These are phyloP conservation scores for Eutypella sp. DNA, from an alignment of 2,329 filamentous ascomycete species.

Conservation along the genomic window DNA sequence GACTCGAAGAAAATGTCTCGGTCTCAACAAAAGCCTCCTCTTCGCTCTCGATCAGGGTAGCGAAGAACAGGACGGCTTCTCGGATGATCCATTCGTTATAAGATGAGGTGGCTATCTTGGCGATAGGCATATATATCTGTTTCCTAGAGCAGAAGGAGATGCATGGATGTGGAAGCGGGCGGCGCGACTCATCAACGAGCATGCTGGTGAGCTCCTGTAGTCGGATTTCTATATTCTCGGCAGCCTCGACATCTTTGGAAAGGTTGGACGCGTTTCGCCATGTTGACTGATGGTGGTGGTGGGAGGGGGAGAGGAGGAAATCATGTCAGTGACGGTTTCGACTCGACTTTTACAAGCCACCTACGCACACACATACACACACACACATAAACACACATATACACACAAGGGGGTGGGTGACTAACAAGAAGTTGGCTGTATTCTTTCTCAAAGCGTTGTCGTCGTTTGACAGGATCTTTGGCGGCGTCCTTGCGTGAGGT, in stretches of 20 bases:
- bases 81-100: slow-evolving; percentile 82
- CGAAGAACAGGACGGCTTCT: slow-evolving; percentile 81
- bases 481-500: slow-evolving; percentile 54
- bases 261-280: slow-evolving; percentile 61
- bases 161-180: slow-evolving; percentile 85
- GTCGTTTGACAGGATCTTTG: slow-evolving; percentile 58
- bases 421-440: slow-evolving; percentile 58
- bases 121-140: slow-evolving; percentile 84
- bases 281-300: slow-evolving; percentile 40
- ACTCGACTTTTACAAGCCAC: too few species aligned
- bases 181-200: slow-evolving; percentile 82
- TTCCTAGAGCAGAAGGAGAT: slow-evolving; percentile 80
- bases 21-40: slow-evolving; percentile 93
- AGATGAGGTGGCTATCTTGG: slow-evolving; percentile 80
- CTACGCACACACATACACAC: too few species aligned
- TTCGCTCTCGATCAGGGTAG: slow-evolving; percentile 89
- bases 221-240: slow-evolving; percentile 57
- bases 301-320: too few species aligned
- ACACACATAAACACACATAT: too few species aligned
- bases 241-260: slow-evolving; percentile 54
- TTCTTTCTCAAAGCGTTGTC: slow-evolving; percentile 63
- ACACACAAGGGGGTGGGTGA: neutral
- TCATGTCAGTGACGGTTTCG: too few species aligned
- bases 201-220: slow-evolving; percentile 64
- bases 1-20: slow-evolving; percentile 74